These are phyloP conservation scores for Fusarium fracticaudum DNA, from an alignment of 2,329 filamentous ascomycete genomes.

Conservation along the genomic window DNA sequence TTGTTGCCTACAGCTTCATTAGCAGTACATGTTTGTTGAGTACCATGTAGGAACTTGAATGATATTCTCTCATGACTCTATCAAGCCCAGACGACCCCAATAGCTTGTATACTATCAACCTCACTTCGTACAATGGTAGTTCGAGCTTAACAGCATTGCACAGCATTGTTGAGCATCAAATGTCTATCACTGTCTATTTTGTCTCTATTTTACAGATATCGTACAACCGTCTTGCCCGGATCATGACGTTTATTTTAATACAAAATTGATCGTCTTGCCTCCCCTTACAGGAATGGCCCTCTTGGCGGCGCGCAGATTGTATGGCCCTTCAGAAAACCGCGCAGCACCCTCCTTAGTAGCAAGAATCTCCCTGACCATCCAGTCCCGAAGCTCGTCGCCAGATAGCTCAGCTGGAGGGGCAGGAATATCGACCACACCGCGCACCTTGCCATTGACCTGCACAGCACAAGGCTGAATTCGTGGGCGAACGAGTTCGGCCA, in stretches of 20 bases:
- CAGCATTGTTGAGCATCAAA: background rate
- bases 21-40: background rate
- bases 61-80: background rate
- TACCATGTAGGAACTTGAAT: background rate
- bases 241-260: constrained; percentile 53
- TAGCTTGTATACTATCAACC: background rate
- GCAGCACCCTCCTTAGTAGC: constrained; percentile 67
- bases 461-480: constrained; percentile 69
- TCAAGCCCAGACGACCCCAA: no score
- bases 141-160: background rate
- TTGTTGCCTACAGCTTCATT: background rate
- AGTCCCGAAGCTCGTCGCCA: constrained; percentile 61
- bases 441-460: constrained; percentile 82
- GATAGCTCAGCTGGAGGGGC: constrained; percentile 55
- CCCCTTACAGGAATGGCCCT: constrained; percentile 73
- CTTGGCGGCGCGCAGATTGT: constrained; percentile 63
- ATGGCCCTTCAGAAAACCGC: constrained; percentile 60
- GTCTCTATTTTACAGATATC: constrained; percentile 21
- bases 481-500: constrained; percentile 59
- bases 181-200: constrained; percentile 12
- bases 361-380: constrained; percentile 70
- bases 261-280: constrained; percentile 79
- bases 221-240: background rate
- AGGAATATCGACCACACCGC: constrained; percentile 72
- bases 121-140: background rate